Percentiles rank a stretch among this genome's conserved stretches.
phyloP scores from a whole-genome alignment of 2,329 filamentous ascomycete species.

The Escovopsis sp. region DNA sequence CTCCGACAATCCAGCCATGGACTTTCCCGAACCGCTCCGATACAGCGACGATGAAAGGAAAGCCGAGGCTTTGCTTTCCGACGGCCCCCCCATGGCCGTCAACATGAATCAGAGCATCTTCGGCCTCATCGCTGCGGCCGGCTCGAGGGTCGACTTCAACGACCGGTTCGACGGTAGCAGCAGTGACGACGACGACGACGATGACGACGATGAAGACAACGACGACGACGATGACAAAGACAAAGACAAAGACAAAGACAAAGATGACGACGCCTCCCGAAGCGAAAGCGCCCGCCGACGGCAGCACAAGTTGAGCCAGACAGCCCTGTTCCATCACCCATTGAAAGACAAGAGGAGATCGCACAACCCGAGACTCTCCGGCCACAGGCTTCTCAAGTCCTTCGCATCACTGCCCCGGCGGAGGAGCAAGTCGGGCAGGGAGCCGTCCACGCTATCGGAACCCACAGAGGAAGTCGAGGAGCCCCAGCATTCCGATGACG shows the following conservation, averaged over 20 bases:
- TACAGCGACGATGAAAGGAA: conserved; percentile 35
- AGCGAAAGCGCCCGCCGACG: conserved; percentile 28
- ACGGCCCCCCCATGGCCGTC: conserved; percentile 37
- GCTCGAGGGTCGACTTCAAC: conserved; percentile 69
- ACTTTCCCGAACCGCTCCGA: conserved; percentile 39
- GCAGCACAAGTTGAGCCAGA: conserved; percentile 23
- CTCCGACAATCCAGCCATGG: conserved; percentile 27
- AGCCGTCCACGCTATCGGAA: conserved; percentile 25
- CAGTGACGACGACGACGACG: conserved; percentile 67
- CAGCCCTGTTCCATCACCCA: conserved; percentile 23
- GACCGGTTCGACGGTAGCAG: conserved; percentile 65
- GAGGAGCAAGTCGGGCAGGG: conserved; percentile 26
- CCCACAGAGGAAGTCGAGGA: conserved; percentile 21
- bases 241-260: too few species aligned
- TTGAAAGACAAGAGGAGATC: conserved; percentile 15
- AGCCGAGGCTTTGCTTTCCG: conserved; percentile 30
- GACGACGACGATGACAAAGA: neutral
- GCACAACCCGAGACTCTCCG: conserved; percentile 47
- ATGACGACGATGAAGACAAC: conserved; percentile 12
- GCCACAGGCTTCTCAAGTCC: conserved; percentile 50
- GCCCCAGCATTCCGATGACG: conserved; percentile 10
- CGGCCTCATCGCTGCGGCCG: conserved; percentile 78
- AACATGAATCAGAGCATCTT: conserved; percentile 94
- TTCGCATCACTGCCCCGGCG: conserved; percentile 44
- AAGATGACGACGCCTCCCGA: too few species aligned